These are phyloP conservation scores for Vaccinium myrtillus DNA, from an alignment of 148 eudicot species.

Conservation along the genomic window DNA sequence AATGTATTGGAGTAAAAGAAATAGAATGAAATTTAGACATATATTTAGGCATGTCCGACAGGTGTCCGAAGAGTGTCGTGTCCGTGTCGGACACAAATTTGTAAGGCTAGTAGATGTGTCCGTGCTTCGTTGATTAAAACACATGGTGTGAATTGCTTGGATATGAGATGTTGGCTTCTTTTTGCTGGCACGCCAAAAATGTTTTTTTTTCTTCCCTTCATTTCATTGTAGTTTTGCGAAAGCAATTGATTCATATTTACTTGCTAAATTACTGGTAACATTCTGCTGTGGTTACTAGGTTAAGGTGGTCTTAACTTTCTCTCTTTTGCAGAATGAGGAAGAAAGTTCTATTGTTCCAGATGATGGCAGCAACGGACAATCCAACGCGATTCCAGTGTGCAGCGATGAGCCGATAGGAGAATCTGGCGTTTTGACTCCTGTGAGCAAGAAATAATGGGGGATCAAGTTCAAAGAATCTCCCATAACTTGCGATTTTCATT, in stretches of 20 bases:
- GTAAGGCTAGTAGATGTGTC: too few species aligned
- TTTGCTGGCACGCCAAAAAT: neutral
- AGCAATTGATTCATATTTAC: neutral
- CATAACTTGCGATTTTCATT: neutral
- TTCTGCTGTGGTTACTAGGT: neutral
- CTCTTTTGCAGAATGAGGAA: constrained; percentile 5
- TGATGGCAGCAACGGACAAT: neutral
- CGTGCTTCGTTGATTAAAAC: neutral
- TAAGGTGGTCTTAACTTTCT: neutral
- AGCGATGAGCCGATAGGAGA: neutral
- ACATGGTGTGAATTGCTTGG: neutral
- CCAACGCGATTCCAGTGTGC: neutral
- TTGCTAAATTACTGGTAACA: neutral
- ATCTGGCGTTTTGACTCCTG: neutral
- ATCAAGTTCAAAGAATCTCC: neutral
- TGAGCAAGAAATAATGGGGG: neutral
- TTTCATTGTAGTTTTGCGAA: neutral
- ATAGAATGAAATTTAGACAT: too few species aligned
- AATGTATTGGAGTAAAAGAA: too few species aligned
- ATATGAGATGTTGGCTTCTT: neutral
- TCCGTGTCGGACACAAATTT: too few species aligned
- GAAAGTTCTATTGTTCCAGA: neutral
- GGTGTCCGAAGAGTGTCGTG: too few species aligned
- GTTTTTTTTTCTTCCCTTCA: neutral
- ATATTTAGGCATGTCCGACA: too few species aligned